phyloP scores from a whole-genome alignment of 139 green algal genomes.

The Medakamo hakoo region DNA sequence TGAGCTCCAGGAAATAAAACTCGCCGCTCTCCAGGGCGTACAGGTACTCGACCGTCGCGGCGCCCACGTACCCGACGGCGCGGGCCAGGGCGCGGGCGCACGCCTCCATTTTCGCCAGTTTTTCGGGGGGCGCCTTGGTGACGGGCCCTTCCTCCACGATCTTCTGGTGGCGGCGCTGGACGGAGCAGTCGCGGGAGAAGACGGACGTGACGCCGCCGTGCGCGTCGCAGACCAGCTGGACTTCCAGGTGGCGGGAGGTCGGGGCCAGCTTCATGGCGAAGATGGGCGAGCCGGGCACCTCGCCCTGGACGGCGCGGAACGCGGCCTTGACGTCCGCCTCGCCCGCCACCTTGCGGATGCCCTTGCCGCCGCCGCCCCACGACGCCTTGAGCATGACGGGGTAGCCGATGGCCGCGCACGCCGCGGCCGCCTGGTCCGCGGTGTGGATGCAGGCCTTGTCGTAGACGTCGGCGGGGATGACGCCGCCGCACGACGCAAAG shows the following conservation, averaged over 20 bases:
- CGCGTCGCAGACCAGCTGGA: conserved; percentile 86
- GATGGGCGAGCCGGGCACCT: conserved; percentile 89
- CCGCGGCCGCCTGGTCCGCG: conserved; percentile 47
- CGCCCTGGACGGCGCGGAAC: conserved; percentile 62
- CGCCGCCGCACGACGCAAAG: conserved; percentile 7
- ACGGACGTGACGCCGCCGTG: conserved; percentile 76
- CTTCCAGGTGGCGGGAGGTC: conserved; percentile 72
- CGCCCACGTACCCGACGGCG: conserved; percentile 83
- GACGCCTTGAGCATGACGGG: conserved; percentile 95
- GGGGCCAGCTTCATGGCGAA: conserved; percentile 96
- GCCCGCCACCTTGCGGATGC: conserved; percentile 70
- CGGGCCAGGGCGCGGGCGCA: conserved; percentile 70
- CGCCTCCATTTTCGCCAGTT: conserved; percentile 59
- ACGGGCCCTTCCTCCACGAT: conserved; percentile 94
- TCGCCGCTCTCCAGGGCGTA: conserved; percentile 61
- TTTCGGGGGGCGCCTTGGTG: conserved; percentile 30
- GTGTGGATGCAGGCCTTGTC: conserved; percentile 46
- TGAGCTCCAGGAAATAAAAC: conserved; percentile 98
- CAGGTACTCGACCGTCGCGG: conserved; percentile 92
- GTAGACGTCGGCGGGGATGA: conserved; percentile 48
- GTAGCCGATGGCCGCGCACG: conserved; percentile 70
- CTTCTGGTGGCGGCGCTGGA: conserved; percentile 96
- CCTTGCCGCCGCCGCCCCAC: conserved; percentile 94
- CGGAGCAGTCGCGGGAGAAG: conserved; percentile 78
- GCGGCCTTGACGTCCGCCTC: conserved; percentile 20